Percentiles rank a stretch among this genome's conserved stretches.
These are phyloP conservation scores for Triangularia setosa DNA, from an alignment of 2,329 filamentous ascomycete species.

Conservation along the genomic window DNA sequence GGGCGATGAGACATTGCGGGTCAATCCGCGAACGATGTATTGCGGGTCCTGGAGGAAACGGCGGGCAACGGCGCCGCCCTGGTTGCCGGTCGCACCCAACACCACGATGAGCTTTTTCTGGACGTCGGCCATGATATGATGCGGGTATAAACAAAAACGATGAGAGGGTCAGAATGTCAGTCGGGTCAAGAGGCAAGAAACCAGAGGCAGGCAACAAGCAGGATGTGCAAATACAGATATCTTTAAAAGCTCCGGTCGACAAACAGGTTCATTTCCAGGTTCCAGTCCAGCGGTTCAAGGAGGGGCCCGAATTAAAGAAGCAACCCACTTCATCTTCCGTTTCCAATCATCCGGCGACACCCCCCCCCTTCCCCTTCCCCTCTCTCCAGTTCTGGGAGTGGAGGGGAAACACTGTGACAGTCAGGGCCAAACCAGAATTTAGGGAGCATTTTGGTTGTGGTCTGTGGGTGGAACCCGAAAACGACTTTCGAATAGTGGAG, in stretches of 20 bases:
- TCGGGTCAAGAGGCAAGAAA: not conserved
- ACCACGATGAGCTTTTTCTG: constrained; percentile 40
- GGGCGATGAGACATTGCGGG: constrained; percentile 40
- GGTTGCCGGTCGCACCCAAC: constrained; percentile 47
- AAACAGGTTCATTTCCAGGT: not conserved
- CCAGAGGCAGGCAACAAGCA: not conserved
- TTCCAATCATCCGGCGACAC: not conserved
- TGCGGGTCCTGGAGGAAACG: constrained; percentile 38
- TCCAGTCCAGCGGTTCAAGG: not conserved
- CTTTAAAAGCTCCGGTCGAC: not conserved
- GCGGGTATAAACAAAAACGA: not conserved
- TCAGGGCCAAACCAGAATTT: not conserved
- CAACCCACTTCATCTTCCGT: not conserved
- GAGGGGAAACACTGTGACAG: not conserved
- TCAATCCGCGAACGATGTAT: constrained; percentile 46
- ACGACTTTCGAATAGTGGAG: not conserved
- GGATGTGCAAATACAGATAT: not conserved
- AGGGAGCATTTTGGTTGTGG: not conserved
- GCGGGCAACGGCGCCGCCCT: constrained; percentile 51
- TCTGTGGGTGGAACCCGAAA: not conserved
- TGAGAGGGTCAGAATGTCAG: not conserved
- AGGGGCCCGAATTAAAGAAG: not conserved
- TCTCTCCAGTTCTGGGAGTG: not conserved
- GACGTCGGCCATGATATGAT: not conserved
- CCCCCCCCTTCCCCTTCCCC: not conserved